Evolutionary conservation across 495 filamentous ascomycete species (phyloP).

Genomic region (Aspergillus nidulans): DNA sequence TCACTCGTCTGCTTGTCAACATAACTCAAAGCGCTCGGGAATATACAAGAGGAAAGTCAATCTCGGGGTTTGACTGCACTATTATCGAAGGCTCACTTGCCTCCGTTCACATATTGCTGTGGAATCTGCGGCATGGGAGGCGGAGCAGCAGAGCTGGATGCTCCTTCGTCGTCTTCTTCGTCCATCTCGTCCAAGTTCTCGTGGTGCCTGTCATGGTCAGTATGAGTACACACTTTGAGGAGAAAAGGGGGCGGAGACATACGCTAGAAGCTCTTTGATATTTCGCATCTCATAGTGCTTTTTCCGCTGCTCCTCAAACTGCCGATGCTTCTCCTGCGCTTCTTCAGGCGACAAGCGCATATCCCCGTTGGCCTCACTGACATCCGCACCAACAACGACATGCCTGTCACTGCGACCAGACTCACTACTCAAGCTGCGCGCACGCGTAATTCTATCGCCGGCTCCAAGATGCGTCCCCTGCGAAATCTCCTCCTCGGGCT

Average conservation of each 20-base stretch:
- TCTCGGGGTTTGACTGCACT: background rate
- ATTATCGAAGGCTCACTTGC: constrained; percentile 4
- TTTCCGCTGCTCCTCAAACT: constrained; percentile 88
- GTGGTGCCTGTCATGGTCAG: constrained; percentile 34
- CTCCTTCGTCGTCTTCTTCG: constrained; percentile 34
- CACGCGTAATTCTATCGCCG: constrained; percentile 42
- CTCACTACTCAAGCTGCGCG: constrained; percentile 42
- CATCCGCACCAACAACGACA: constrained; percentile 69
- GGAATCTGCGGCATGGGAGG: constrained; percentile 37
- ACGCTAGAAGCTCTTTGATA: constrained; percentile 85
- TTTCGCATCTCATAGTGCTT: constrained; percentile 98
- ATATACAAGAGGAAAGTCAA: constrained; percentile 17
- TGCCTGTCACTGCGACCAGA: constrained; percentile 61
- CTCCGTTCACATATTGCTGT: constrained; percentile 21
- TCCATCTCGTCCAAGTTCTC: constrained; percentile 52
- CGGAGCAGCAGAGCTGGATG: constrained; percentile 13
- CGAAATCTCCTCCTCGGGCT: constrained; percentile 67
- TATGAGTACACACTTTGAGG: background rate
- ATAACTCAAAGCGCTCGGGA: constrained; percentile 18
- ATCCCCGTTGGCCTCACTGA: constrained; percentile 51
- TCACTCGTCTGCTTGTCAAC: constrained; percentile 2
- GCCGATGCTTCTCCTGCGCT: constrained; percentile 80
- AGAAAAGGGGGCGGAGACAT: constrained; percentile 18
- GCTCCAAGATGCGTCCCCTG: constrained; percentile 17
- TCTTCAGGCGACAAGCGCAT: constrained; percentile 62